A percentile compares a stretch with the other conserved stretches of the same genome.
These are phyloP conservation scores for Populus nigra DNA, from an alignment of 345 rosid genomes.

Conservation along the genomic window DNA sequence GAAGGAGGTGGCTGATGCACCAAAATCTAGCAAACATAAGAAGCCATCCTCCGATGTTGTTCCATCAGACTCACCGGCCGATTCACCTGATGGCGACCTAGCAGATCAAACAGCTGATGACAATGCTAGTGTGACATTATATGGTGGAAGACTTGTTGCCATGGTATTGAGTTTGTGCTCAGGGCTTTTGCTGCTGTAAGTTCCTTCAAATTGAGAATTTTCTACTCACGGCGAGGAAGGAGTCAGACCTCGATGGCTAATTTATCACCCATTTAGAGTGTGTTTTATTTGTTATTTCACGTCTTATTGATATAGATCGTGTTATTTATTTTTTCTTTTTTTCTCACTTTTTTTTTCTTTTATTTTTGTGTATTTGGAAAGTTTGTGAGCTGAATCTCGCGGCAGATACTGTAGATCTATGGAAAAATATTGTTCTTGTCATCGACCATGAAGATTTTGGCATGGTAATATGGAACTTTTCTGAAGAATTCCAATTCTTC, in stretches of 20 bases:
- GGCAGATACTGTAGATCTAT: constrained; percentile 18
- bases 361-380: constrained; percentile 1
- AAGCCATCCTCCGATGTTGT: constrained; percentile 25
- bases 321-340: neutral
- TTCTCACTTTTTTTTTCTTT: neutral
- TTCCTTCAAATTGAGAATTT: neutral
- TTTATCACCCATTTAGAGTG: constrained; percentile 13
- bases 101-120: constrained; percentile 63
- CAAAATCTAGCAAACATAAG: constrained; percentile 42
- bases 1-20: constrained; percentile 52
- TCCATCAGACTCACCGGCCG: constrained; percentile 66
- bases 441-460: constrained; percentile 16
- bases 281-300: constrained; percentile 8
- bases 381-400: constrained; percentile 14
- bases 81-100: constrained; percentile 43
- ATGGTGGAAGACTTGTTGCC: constrained; percentile 34
- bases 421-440: neutral
- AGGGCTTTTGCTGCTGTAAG: constrained; percentile 36
- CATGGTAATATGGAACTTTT: constrained; percentile 2
- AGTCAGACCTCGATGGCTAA: constrained; percentile 19
- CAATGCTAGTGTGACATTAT: constrained; percentile 40
- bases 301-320: constrained; percentile 9
- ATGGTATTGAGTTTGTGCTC: constrained; percentile 43
- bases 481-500: no score
- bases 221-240: constrained; percentile 27